A percentile compares a stretch with the other conserved stretches of the same genome.
phyloP scores from a whole-genome alignment of 345 rosid species.

The Boechera divaricarpa region DNA sequence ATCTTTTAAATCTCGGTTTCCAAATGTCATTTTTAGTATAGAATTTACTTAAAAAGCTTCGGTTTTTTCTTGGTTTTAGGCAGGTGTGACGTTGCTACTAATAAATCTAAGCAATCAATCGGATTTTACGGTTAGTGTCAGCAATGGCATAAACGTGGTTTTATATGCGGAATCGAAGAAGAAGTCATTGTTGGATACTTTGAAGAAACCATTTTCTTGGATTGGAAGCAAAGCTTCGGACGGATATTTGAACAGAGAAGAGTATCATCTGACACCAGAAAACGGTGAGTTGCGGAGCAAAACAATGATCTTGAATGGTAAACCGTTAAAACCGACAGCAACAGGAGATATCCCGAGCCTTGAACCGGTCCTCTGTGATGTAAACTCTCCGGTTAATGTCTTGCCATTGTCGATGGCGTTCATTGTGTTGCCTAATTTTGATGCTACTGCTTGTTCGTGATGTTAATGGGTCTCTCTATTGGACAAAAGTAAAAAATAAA shows the following conservation, averaged over 20 bases:
- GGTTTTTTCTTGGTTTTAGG: constrained; percentile 47
- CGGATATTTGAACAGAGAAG: constrained; percentile 63
- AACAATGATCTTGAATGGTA: constrained; percentile 78
- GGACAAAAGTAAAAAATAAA: background rate
- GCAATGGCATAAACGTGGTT: constrained; percentile 50
- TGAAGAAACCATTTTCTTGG: constrained; percentile 68
- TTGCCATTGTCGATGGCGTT: constrained; percentile 72
- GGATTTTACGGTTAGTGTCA: constrained; percentile 52
- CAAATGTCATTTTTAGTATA: background rate
- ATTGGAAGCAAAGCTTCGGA: constrained; percentile 60
- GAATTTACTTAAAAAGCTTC: background rate
- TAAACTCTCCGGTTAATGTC: constrained; percentile 58
- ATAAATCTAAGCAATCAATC: constrained; percentile 83
- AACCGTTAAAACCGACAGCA: constrained; percentile 58
- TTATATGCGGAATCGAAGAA: constrained; percentile 34
- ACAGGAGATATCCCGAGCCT: constrained; percentile 65
- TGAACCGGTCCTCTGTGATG: constrained; percentile 57
- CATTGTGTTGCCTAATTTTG: constrained; percentile 77
- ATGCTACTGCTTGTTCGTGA: constrained; percentile 69
- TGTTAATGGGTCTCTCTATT: background rate
- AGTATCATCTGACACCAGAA: constrained; percentile 86
- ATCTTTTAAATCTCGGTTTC: background rate
- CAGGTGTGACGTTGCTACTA: constrained; percentile 78
- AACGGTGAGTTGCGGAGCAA: constrained; percentile 66
- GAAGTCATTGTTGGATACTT: constrained; percentile 49